Evolutionary conservation across 2,329 filamentous ascomycete species (phyloP).

Genomic region (Trichoderma atrobrunneum): DNA sequence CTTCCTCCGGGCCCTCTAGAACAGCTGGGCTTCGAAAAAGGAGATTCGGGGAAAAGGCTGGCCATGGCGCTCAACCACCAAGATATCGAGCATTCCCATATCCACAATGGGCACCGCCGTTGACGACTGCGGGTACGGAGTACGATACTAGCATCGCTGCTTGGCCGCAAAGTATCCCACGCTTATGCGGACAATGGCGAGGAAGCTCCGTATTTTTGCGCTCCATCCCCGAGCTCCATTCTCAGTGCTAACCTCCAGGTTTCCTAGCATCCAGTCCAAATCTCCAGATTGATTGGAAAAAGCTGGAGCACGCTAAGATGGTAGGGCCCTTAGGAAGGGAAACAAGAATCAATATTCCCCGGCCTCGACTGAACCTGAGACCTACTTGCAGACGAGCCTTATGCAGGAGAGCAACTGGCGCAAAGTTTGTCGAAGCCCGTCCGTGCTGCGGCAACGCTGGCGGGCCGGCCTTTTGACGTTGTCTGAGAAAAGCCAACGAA

Average conservation of each 20-base stretch:
- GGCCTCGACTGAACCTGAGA: conserved; percentile 10
- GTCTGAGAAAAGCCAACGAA: neutral
- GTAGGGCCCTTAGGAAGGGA: neutral
- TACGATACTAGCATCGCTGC: neutral
- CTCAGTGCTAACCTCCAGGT: neutral
- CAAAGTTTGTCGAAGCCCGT: conserved; percentile 1
- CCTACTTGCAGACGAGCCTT: neutral
- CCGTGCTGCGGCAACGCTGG: neutral
- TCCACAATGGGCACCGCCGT: neutral
- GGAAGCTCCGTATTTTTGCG: neutral
- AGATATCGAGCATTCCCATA: neutral
- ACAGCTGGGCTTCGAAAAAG: neutral
- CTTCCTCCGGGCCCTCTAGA: neutral
- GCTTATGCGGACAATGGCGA: neutral
- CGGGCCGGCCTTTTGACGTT: neutral
- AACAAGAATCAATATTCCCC: neutral
- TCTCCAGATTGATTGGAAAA: conserved; percentile 2
- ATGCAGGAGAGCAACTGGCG: conserved; percentile 6
- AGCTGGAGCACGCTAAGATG: conserved; percentile 10
- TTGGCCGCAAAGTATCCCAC: neutral
- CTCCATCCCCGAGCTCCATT: neutral
- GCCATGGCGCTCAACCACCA: neutral
- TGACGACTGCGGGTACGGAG: neutral
- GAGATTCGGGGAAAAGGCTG: neutral
- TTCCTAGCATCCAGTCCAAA: neutral